Base-by-base conservation (phyloP, 2,329 filamentous ascomycete species). In the Paramyrothecium sp. region DNA sequence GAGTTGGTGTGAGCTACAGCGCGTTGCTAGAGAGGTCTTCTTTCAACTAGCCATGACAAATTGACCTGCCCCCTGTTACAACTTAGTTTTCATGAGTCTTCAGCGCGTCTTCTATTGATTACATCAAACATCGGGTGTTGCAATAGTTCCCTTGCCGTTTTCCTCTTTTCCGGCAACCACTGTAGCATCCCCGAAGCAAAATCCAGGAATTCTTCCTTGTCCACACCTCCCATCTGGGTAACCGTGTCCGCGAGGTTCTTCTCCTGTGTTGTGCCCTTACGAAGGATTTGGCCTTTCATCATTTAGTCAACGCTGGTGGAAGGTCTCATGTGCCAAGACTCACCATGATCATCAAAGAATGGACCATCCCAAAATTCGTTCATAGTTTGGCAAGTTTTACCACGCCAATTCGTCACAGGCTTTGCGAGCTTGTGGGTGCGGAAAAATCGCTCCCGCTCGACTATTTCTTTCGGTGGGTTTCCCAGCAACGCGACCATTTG, bases 131-230 rank as follows among this genome's bases (percentile, higher is more conserved):
- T 61, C 2, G 56, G 57, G 58, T 67, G 64, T 34, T 63, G 33
- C 44, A 66, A 19, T 0, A 66, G 58, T 56, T 69, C 63, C 33
- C 55, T 59, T 7, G 66, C 61, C 2, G 61, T 65, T 56, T 61
- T 66, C 52, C 59, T 64, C 54, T 65, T 62, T 22, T 66, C 66
- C 3, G 61, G 62, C 51, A 66, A 49, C 67, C 65, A 67, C 33
- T 64, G 60, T 16, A 68, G 61, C 65, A 69, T 66, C 17, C 52
- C 38, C 5, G 41, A 48, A 55, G 63, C 61, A 58, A 67, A 57
- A 41, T 67, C 62, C 4, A 65, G 52, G 57, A 65, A 67, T 20
- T 21, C 7, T 11, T 61, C 12, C 30, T 67, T 68, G n/a, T 65
- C 66, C 7, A 64, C 51, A 2, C 57, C 58, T 11, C 1, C 12